phyloP scores from a whole-genome alignment of 129 eudicot species.

The Cynara cardunculus region DNA sequence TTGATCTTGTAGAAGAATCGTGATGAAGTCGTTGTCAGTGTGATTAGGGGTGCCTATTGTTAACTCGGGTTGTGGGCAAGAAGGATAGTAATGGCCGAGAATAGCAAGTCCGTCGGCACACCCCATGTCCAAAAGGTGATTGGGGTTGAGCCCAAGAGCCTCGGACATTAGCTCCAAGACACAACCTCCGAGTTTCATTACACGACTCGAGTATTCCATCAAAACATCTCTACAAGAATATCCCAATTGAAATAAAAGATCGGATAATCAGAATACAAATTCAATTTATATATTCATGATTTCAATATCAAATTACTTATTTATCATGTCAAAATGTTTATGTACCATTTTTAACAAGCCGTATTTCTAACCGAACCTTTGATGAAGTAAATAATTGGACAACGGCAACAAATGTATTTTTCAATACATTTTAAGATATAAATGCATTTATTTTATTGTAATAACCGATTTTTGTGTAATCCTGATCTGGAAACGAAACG shows the following conservation, averaged over 20 bases:
- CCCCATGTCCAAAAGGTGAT: slow-evolving; percentile 34
- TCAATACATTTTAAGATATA: not conserved
- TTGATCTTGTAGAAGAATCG: slow-evolving; percentile 47
- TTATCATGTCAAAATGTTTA: not conserved
- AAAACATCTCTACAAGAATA: slow-evolving; percentile 27
- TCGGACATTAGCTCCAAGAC: slow-evolving; percentile 38
- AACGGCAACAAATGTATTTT: not conserved
- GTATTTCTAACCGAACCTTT: not conserved
- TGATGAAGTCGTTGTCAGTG: slow-evolving; percentile 33
- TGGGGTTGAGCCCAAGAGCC: slow-evolving; percentile 40
- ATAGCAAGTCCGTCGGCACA: slow-evolving; percentile 36
- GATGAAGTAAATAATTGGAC: not conserved
- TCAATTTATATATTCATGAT: too few relatives aligned
- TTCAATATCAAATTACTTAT: not conserved
- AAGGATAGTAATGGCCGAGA: slow-evolving; percentile 42
- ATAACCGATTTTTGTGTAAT: too few relatives aligned
- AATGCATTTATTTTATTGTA: not conserved
- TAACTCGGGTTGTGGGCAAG: slow-evolving; percentile 44
- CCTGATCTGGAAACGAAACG: too few relatives aligned
- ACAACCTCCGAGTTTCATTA: slow-evolving; percentile 29
- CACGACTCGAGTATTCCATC: slow-evolving; percentile 21
- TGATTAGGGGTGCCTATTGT: slow-evolving; percentile 28
- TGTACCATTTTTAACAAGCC: not conserved
- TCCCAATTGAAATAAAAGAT: not conserved
- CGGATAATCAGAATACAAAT: not conserved